A percentile compares a stretch with the other conserved stretches of the same genome.
These are phyloP conservation scores for Syzygium malaccense DNA, from an alignment of 441 rosid species.

Conservation along the genomic window DNA sequence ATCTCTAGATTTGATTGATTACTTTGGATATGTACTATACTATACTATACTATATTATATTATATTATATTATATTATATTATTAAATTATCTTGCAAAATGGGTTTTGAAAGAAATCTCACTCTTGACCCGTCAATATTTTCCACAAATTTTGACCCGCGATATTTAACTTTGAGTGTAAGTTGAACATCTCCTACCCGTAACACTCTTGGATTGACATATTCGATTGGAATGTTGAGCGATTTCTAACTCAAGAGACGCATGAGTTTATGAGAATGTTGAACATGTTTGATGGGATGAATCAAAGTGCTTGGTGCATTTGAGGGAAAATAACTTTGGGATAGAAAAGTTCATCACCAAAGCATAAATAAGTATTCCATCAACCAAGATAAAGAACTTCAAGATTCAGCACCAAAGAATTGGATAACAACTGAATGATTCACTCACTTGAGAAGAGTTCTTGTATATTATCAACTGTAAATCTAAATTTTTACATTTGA, in stretches of 20 bases:
- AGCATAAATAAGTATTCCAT: not conserved
- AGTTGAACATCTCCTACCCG: not conserved
- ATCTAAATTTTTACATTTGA: not conserved
- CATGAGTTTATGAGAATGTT: not conserved
- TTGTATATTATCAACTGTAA: not conserved
- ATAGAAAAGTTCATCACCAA: not conserved
- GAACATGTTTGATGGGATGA: not conserved
- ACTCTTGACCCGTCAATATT: not conserved
- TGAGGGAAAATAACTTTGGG: not conserved
- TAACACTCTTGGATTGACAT: not conserved
- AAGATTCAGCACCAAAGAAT: not conserved
- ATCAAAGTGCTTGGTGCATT: not conserved
- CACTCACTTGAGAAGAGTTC: not conserved
- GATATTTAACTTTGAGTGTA: not conserved
- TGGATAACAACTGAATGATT: not conserved
- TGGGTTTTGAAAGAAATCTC: not conserved
- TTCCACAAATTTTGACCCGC: not conserved
- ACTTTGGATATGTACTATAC: not conserved
- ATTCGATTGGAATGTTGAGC: not conserved
- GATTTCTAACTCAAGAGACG: not conserved
- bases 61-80: not conserved
- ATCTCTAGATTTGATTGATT: not conserved
- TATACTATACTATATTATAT: not conserved
- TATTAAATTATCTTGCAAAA: not conserved
- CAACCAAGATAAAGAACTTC: not conserved